phyloP scores from a whole-genome alignment of 164 flowering plant species.

The Berberis vulgaris region DNA sequence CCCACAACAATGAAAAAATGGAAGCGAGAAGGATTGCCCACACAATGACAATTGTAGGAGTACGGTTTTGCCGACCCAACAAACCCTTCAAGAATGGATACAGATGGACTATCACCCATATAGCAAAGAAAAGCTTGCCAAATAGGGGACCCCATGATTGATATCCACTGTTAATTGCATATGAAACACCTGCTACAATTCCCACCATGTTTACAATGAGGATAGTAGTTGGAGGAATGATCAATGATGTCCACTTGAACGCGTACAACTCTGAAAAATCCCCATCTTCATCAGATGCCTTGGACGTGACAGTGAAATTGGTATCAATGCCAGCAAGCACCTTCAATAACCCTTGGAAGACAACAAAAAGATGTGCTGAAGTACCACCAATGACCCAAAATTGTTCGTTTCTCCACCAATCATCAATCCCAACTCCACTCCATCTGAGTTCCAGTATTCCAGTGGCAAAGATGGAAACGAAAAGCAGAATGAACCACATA shows the following conservation, averaged over 20 bases:
- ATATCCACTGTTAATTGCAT: conserved; percentile 87
- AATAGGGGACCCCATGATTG: conserved; percentile 98
- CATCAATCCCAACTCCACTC: conserved; percentile 90
- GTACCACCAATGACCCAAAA: conserved; percentile 99
- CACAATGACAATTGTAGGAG: conserved; percentile 90
- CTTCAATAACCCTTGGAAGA: conserved; percentile 89
- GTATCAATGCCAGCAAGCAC: conserved; percentile 95
- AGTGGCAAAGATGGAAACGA: conserved; percentile 71
- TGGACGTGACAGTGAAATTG: conserved; percentile 94
- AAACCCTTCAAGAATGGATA: conserved; percentile 95
- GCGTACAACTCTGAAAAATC: conserved; percentile 86
- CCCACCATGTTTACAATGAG: conserved; percentile 81
- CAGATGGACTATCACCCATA: conserved; percentile 89
- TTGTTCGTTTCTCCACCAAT: conserved; percentile 99
- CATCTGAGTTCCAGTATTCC: conserved; percentile 88
- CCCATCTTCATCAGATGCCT: conserved; percentile 91
- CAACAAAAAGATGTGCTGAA: conserved; percentile 93
- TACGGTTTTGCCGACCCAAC: conserved; percentile 83
- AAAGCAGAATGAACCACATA: conserved; percentile 87
- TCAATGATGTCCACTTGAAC: conserved; percentile 92
- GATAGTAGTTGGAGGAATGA: conserved; percentile 91
- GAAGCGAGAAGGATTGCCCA: conserved; percentile 97
- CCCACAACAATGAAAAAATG: conserved; percentile 94
- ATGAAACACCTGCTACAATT: conserved; percentile 89
- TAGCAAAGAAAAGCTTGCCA: conserved; percentile 86